A percentile compares a stretch with the other conserved stretches of the same genome.
Evolutionary conservation across 1,284 basidiomycete genomes (phyloP).

Genomic region (Tausonia pullulans): DNA sequence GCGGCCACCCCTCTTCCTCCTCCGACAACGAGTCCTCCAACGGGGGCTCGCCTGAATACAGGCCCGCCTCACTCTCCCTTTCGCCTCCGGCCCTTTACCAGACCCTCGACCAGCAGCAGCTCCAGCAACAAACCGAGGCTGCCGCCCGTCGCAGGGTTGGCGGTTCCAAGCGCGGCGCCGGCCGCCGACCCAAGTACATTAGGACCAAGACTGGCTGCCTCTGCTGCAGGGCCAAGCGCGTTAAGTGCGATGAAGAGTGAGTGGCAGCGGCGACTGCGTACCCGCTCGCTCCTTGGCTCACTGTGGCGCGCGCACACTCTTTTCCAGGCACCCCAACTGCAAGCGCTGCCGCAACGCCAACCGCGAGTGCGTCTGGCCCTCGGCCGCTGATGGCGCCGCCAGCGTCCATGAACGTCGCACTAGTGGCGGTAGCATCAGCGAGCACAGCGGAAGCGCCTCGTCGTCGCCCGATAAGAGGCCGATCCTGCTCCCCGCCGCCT

Average conservation of each 20-base stretch:
- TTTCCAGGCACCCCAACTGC: conserved; percentile 7
- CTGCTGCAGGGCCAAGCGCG: conserved; percentile 11
- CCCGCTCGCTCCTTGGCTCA: not conserved
- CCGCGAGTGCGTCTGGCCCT: conserved; percentile 12
- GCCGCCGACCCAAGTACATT: not conserved
- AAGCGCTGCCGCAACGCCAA: conserved; percentile 9
- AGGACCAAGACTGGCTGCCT: conserved; percentile 5
- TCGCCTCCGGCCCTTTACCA: not conserved
- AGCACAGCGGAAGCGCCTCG: not conserved
- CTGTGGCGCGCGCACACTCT: not conserved
- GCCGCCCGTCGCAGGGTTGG: not conserved
- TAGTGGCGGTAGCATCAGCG: no score
- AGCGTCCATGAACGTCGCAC: no score
- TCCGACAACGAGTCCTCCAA: not conserved
- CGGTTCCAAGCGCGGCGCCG: not conserved
- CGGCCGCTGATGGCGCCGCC: not conserved
- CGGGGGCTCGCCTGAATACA: not conserved
- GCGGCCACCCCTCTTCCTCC: not conserved
- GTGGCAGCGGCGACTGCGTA: not conserved
- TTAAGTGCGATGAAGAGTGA: conserved; percentile 13
- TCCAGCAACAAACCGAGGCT: not conserved
- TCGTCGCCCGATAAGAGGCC: not conserved
- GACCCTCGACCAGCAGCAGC: not conserved
- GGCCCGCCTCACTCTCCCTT: not conserved
- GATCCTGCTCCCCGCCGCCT: not conserved